A percentile compares a stretch with the other conserved stretches of the same genome.
phyloP scores from a whole-genome alignment of 2,329 filamentous ascomycete genomes.

The Hymenotorrendiella dingleyae region DNA sequence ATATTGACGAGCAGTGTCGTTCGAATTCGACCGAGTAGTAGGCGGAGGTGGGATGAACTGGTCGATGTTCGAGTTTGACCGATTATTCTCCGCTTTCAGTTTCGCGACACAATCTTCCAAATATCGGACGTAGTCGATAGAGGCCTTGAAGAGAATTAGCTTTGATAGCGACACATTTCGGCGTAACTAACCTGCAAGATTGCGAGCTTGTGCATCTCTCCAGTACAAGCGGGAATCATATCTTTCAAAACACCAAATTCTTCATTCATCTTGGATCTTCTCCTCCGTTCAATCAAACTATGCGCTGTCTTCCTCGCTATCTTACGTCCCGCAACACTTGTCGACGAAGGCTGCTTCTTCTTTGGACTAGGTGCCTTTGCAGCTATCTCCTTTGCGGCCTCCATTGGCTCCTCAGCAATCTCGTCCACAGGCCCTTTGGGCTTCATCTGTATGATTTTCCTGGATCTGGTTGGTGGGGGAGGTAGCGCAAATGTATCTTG shows the following conservation, averaged over 20 bases:
- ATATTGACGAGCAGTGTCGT: constrained; percentile 34
- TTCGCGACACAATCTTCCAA: constrained; percentile 81
- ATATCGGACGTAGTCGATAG: constrained; percentile 93
- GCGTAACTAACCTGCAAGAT: constrained; percentile 71
- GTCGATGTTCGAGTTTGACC: constrained; percentile 18
- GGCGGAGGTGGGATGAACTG: constrained; percentile 21
- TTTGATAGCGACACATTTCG: neutral
- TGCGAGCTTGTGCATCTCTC: constrained; percentile 96
- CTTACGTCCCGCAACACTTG: constrained; percentile 84
- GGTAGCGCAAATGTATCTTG: constrained; percentile 73
- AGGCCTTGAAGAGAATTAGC: constrained; percentile 53
- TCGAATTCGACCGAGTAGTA: constrained; percentile 17
- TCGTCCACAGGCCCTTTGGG: constrained; percentile 45
- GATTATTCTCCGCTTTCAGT: constrained; percentile 54
- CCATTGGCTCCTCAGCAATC: constrained; percentile 8
- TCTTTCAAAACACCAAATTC: constrained; percentile 90
- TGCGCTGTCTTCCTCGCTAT: constrained; percentile 95
- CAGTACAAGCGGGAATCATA: constrained; percentile 93
- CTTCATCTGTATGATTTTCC: constrained; percentile 99
- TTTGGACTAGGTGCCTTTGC: constrained; percentile 39
- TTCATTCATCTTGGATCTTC: constrained; percentile 97
- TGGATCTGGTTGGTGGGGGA: constrained; percentile 82
- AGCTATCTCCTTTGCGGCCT: constrained; percentile 14
- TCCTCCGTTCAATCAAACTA: constrained; percentile 82
- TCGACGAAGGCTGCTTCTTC: constrained; percentile 70